phyloP scores from a whole-genome alignment of 345 rosid species.

The Turritis glabra region DNA sequence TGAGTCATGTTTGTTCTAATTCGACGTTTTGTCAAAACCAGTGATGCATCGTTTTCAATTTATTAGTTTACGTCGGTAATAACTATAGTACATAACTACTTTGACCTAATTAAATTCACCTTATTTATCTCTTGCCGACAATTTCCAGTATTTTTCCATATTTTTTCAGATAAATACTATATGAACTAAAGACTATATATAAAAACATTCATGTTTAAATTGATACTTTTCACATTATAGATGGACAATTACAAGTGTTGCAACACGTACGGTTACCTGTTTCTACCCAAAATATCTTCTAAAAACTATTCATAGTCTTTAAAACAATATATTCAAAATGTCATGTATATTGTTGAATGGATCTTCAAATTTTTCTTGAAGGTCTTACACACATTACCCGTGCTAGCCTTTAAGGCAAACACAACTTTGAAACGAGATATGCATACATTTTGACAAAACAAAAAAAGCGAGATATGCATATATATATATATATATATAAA shows the following conservation, averaged over 20 bases:
- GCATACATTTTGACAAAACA: too few species aligned
- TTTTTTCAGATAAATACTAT: neutral
- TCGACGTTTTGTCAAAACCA: slow-evolving; percentile 11
- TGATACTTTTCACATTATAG: slow-evolving; percentile 4
- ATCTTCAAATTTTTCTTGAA: neutral
- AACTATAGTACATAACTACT: slow-evolving; percentile 12
- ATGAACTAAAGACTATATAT: neutral
- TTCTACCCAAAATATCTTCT: neutral
- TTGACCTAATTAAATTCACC: slow-evolving; percentile 13
- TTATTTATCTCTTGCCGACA: slow-evolving; percentile 8
- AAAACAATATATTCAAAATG: neutral
- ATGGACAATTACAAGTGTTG: neutral
- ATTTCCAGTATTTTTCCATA: neutral
- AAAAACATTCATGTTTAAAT: neutral
- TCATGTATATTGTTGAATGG: slow-evolving; percentile 8
- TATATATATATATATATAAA: neutral
- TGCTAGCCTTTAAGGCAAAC: slow-evolving; percentile 21
- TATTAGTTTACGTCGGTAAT: slow-evolving; percentile 5
- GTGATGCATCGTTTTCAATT: slow-evolving; percentile 29
- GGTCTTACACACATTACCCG: slow-evolving; percentile 19
- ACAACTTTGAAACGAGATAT: slow-evolving; percentile 5
- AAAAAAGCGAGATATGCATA: too few species aligned
- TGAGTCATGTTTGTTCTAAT: neutral
- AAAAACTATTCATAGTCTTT: neutral
- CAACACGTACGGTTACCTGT: neutral